These are phyloP conservation scores for Nigrospora osmanthi DNA, from an alignment of 2,329 filamentous ascomycete species.

Conservation along the genomic window DNA sequence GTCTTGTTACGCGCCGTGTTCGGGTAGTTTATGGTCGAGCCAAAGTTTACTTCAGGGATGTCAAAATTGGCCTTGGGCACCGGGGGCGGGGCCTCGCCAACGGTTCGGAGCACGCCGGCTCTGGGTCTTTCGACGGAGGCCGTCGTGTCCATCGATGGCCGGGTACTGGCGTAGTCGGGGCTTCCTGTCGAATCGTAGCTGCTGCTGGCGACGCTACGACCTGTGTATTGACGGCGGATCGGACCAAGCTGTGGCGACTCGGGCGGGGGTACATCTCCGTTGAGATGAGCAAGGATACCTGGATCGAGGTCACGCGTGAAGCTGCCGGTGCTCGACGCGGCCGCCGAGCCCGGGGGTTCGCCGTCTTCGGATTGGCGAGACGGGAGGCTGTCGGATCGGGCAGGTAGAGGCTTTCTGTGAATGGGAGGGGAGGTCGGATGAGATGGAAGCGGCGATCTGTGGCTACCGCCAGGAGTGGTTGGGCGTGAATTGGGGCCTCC, in stretches of 20 bases:
- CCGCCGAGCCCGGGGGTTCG: constrained; percentile 23
- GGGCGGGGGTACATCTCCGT: constrained; percentile 7
- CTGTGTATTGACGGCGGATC: constrained; percentile 27
- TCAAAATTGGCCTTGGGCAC: constrained; percentile 20
- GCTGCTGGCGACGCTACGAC: constrained; percentile 28
- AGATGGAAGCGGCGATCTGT: constrained; percentile 9
- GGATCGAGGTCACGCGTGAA: constrained; percentile 35
- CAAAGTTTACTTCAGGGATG: constrained; percentile 77
- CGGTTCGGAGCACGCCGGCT: constrained; percentile 72
- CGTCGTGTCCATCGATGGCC: constrained; percentile 41
- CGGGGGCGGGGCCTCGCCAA: constrained; percentile 41
- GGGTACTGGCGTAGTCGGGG: constrained; percentile 73
- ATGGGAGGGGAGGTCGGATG: constrained; percentile 35
- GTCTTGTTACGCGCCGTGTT: constrained; percentile 23
- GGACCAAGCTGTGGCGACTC: constrained; percentile 4
- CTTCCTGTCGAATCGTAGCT: constrained; percentile 55
- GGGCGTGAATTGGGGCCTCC: constrained; percentile 12
- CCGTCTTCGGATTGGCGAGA: constrained; percentile 30
- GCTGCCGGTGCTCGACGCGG: constrained; percentile 28
- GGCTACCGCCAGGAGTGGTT: constrained; percentile 10
- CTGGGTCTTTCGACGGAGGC: constrained; percentile 58
- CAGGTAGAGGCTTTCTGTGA: constrained; percentile 43
- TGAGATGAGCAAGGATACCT: constrained; percentile 38
- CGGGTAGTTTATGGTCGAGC: constrained; percentile 59
- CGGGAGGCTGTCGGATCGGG: constrained; percentile 25